A percentile compares a stretch with the other conserved stretches of the same genome.
These are phyloP conservation scores for Gossypium thurberi DNA, from an alignment of 345 rosid genomes.

Conservation along the genomic window DNA sequence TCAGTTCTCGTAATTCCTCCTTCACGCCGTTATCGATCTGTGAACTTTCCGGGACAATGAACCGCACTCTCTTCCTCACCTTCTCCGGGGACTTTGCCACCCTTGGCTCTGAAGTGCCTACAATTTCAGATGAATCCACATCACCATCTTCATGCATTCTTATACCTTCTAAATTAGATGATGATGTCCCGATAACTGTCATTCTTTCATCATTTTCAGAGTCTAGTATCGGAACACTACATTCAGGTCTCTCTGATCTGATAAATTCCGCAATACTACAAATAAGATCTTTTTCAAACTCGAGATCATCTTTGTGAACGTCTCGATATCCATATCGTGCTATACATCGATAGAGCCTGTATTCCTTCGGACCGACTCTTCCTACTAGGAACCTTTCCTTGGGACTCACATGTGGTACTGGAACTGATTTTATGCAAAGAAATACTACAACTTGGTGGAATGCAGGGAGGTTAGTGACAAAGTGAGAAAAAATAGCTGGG, in stretches of 20 bases:
- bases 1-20: conserved; percentile 70
- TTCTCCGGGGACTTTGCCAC: conserved; percentile 25
- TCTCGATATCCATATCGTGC: conserved; percentile 92
- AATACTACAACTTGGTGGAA: conserved; percentile 92
- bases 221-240: conserved; percentile 10
- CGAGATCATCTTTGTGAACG: conserved; percentile 72
- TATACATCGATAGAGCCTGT: conserved; percentile 78
- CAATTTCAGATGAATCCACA: conserved; percentile 16
- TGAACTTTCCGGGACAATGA: conserved; percentile 61
- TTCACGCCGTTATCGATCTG: conserved; percentile 31
- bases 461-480: conserved; percentile 97
- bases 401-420: conserved; percentile 88
- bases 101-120: conserved; percentile 18
- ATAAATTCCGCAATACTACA: conserved; percentile 79
- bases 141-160: conserved; percentile 40
- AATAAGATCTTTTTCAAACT: conserved; percentile 81
- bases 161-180: conserved; percentile 49
- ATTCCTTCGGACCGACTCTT: conserved; percentile 78
- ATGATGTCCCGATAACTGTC: conserved; percentile 71
- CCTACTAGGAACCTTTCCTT: conserved; percentile 88
- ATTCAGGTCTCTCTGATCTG: conserved; percentile 46
- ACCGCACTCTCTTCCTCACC: conserved; percentile 63
- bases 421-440: conserved; percentile 89
- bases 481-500: conserved; percentile 96
- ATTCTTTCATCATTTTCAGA: conserved; percentile 45